Evolutionary conservation across 352 stramenopile genomes (phyloP), one percentile per base, ranked within the genome.

Genomic region (Phytophthora multivora): DNA sequence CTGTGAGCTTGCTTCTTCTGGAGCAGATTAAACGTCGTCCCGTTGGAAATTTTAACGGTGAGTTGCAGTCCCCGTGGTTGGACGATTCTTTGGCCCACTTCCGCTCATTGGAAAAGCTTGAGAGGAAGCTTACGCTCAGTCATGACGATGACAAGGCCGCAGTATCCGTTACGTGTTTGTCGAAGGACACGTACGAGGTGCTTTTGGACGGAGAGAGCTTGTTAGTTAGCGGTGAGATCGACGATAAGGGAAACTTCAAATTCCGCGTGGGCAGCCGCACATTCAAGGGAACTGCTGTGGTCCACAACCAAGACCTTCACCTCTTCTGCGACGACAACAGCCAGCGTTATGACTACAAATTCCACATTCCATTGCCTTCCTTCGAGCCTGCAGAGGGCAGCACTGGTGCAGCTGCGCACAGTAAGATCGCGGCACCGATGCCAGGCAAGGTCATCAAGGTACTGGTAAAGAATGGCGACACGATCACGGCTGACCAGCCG

Each of bases 361-460:
- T 93, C 65, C 59, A 86, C 48, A 63, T 97, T 23, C 73, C 77
- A 9, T 61, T 92, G 48, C 72, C 78, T n/a, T 86, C 76, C 12
- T 71, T 89, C 12, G 73, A 75, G 12, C 41, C 61, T 11, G 51
- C 36, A 33, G 69, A 79, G 31, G 71, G 62, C 3, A 75, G 54
- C 28, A 30, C 42, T 9, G 53, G 23, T 38, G 49, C 23, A 47
- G 19, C 53, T 11, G 68, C 55, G 18, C 68, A 86, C 54, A 80
- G 71, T 48, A 89, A 83, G 66, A 80, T 95, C 46, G 50, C 89
- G 54, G 88, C 93, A 59, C 96, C 96, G 13, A 99, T 99, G 96
- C 96, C 96, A 25, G 95, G 94, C 42, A 98, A 97, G 67, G 91
- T 99, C 56, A 89, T 97, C 42, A 90, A 94, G 48, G 86, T 98